Evolutionary conservation across 2,329 filamentous ascomycete genomes (phyloP).

Genomic region (Ceratocystiopsis sp.): DNA sequence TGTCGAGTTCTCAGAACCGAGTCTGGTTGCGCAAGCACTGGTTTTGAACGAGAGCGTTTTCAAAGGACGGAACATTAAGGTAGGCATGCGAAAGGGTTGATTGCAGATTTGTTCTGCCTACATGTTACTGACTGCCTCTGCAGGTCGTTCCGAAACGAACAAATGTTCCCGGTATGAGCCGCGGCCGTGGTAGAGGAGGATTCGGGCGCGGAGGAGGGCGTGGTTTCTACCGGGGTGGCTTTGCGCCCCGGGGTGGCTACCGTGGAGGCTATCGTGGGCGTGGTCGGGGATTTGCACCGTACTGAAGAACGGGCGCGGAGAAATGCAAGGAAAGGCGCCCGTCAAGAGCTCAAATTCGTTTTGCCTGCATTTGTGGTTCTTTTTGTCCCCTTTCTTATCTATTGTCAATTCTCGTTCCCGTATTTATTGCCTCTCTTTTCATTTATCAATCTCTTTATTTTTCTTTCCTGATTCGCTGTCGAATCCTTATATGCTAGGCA

Average conservation of each 20-base stretch:
- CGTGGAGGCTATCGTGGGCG: conserved; percentile 49
- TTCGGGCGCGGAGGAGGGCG: conserved; percentile 31
- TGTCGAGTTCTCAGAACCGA: conserved; percentile 93
- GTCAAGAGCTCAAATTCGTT: too few species aligned
- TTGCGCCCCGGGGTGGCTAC: conserved; percentile 32
- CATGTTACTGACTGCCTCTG: too few species aligned
- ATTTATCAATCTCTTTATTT: too few species aligned
- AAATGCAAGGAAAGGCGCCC: too few species aligned
- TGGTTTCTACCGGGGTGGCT: conserved; percentile 35
- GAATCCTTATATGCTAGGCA: too few species aligned
- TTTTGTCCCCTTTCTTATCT: not conserved
- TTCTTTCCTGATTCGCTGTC: too few species aligned
- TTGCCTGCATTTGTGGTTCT: too few species aligned
- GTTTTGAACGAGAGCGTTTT: conserved; percentile 95
- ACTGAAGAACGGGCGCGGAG: conserved; percentile 23
- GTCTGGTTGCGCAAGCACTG: conserved; percentile 78
- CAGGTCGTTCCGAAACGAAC: conserved; percentile 77
- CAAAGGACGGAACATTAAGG: conserved; percentile 83
- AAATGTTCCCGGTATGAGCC: conserved; percentile 86
- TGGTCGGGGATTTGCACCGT: conserved; percentile 46
- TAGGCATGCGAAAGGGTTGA: not conserved
- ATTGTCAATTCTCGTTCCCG: too few species aligned
- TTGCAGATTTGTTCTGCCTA: too few species aligned
- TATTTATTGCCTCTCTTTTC: too few species aligned
- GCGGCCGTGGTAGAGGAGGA: conserved; percentile 46